Evolutionary conservation across 306 rosid species (phyloP).

Genomic region (Morella rubra): DNA sequence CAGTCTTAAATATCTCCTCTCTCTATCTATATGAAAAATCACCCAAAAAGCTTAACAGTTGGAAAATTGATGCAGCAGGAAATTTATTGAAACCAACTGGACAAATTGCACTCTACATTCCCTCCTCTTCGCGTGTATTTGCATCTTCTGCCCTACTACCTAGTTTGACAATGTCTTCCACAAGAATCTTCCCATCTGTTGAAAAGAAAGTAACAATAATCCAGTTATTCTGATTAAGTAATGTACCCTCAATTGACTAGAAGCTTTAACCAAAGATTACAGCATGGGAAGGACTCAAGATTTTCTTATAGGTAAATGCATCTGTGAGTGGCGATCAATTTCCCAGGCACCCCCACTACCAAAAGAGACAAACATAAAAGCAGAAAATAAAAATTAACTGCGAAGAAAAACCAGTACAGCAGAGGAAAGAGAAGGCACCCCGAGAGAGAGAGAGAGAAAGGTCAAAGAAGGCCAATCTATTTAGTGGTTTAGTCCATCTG

Average conservation of each 20-base stretch:
- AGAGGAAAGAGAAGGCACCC: no score
- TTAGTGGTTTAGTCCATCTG: no score
- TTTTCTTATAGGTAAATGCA: neutral
- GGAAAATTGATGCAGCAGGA: slow-evolving; percentile 11
- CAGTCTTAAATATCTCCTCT: slow-evolving; percentile 4
- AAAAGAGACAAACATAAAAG: no score
- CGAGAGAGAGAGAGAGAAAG: no score
- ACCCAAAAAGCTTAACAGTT: slow-evolving; percentile 10
- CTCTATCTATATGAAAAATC: slow-evolving; percentile 26
- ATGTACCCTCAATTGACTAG: neutral
- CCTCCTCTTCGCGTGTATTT: slow-evolving; percentile 44
- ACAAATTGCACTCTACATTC: slow-evolving; percentile 22
- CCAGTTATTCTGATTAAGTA: slow-evolving; percentile 21
- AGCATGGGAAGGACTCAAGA: neutral
- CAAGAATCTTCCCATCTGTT: slow-evolving; percentile 93
- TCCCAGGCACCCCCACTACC: no score
- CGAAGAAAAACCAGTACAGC: no score
- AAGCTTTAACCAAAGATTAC: neutral
- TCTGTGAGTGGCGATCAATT: neutral
- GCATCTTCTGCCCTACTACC: slow-evolving; percentile 74
- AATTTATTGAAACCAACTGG: neutral
- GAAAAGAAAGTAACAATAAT: slow-evolving; percentile 20
- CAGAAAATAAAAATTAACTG: neutral
- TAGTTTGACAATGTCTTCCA: slow-evolving; percentile 88
- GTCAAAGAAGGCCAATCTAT: no score